Conservation (phyloP, 768 basidiomycete genomes). For the Boletus bicolor region DNA sequence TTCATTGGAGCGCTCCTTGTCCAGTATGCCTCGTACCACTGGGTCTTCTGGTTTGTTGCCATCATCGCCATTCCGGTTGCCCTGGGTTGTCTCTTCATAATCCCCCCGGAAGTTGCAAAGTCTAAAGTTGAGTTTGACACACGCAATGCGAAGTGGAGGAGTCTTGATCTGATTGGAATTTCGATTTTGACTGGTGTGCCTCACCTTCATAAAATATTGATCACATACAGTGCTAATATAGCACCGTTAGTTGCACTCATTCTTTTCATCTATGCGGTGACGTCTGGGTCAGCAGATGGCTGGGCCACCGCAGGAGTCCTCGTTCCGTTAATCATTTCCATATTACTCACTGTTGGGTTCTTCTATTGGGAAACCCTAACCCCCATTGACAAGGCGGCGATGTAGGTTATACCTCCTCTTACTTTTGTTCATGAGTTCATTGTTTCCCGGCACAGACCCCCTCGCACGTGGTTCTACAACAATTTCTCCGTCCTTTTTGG, state of each 20-base stretch:
- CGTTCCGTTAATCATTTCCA: slow-evolving; percentile 44
- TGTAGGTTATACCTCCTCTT: slow-evolving; percentile 30
- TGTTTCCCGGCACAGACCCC: slow-evolving; percentile 30
- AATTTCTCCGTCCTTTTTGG: slow-evolving; percentile 41
- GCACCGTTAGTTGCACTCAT: slow-evolving; percentile 32
- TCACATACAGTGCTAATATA: background rate
- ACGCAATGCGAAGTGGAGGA: slow-evolving; percentile 22
- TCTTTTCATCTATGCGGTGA: slow-evolving; percentile 42
- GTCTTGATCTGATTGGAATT: slow-evolving; percentile 40
- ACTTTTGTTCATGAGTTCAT: background rate
- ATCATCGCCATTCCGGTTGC: slow-evolving; percentile 37
- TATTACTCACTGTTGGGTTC: slow-evolving; percentile 40
- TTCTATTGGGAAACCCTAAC: slow-evolving; percentile 49
- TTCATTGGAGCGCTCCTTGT: slow-evolving; percentile 44
- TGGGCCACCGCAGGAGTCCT: slow-evolving; percentile 48
- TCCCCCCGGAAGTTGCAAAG: slow-evolving; percentile 28
- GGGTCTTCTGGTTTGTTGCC: slow-evolving; percentile 51
- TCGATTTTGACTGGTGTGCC: slow-evolving; percentile 36
- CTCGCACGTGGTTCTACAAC: slow-evolving; percentile 40
- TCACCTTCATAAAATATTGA: background rate
- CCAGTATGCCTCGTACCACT: slow-evolving; percentile 40
- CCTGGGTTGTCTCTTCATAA: slow-evolving; percentile 29
- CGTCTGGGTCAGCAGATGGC: slow-evolving; percentile 46
- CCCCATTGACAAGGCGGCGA: slow-evolving; percentile 39
- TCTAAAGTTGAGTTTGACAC: background rate